phyloP scores from a whole-genome alignment of 208 protist genomes.

The Wallacemonas sp. region DNA sequence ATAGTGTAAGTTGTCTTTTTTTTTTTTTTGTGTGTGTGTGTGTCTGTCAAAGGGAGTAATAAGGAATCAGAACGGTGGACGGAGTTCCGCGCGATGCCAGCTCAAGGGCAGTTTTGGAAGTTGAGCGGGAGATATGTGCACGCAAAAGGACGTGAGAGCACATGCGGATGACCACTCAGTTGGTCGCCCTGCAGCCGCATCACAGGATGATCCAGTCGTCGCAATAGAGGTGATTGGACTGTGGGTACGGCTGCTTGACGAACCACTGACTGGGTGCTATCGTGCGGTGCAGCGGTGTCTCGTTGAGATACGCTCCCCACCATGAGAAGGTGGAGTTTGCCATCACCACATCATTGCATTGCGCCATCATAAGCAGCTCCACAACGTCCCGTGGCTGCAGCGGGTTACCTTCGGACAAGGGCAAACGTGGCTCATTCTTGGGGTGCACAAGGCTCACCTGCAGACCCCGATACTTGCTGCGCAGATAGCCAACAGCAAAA shows the following conservation, averaged over 20 bases:
- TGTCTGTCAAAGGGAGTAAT: not conserved
- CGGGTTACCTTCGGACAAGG: not conserved
- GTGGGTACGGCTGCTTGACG: slow-evolving; percentile 69
- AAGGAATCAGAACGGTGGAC: not conserved
- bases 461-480: slow-evolving; percentile 55
- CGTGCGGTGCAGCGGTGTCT: slow-evolving; percentile 50
- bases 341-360: slow-evolving; percentile 87
- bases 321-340: slow-evolving; percentile 88
- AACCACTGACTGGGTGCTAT: slow-evolving; percentile 81
- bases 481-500: slow-evolving; percentile 49
- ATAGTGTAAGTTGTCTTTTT: not conserved
- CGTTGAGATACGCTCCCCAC: slow-evolving; percentile 85
- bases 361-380: slow-evolving; percentile 79
- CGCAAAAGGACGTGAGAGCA: no score
- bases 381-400: slow-evolving; percentile 64
- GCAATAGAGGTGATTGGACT: slow-evolving; percentile 78
- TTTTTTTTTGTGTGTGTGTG: not conserved
- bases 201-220: slow-evolving; percentile 70
- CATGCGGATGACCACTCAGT: no score
- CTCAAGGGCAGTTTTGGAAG: no score
- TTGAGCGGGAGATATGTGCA: no score
- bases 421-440: slow-evolving; percentile 15
- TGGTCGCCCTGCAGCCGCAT: not conserved
- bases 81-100: no score
- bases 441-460: slow-evolving; percentile 49